Conservation (phyloP, 768 basidiomycete genomes). For the Suillus placidus region DNA sequence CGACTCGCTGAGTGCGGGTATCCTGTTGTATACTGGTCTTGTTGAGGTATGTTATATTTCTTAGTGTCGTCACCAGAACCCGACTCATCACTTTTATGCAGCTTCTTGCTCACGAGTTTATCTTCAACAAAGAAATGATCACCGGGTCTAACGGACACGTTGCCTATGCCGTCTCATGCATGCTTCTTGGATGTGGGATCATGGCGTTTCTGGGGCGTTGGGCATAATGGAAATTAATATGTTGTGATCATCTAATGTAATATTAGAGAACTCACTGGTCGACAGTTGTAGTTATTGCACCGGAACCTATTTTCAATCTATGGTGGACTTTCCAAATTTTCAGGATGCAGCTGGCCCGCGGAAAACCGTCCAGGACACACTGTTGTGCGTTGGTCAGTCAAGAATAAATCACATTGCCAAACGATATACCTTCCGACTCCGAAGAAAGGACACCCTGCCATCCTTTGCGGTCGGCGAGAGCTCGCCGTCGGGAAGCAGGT, state of each 20-base stretch:
- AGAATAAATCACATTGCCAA: not conserved
- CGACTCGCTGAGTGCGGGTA: constrained; percentile 85
- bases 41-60: constrained; percentile 61
- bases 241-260: not conserved
- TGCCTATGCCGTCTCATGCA: constrained; percentile 73
- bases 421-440: constrained; percentile 5
- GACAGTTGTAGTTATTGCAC: not conserved
- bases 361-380: not conserved
- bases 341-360: too few relatives aligned
- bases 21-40: constrained; percentile 84
- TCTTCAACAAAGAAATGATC: constrained; percentile 88
- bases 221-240: constrained; percentile 55
- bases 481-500: constrained; percentile 4
- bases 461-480: constrained; percentile 1
- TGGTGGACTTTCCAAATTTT: not conserved
- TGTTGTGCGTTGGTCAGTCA: not conserved
- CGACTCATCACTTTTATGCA: constrained; percentile 29
- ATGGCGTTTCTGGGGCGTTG: constrained; percentile 92
- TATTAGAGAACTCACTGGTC: not conserved
- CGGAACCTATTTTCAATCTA: not conserved
- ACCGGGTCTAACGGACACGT: constrained; percentile 63
- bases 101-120: constrained; percentile 93
- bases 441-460: not conserved
- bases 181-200: constrained; percentile 81
- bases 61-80: not conserved